Base-by-base conservation (phyloP, 2,329 filamentous ascomycete genomes). In the Fusarium sp. region DNA sequence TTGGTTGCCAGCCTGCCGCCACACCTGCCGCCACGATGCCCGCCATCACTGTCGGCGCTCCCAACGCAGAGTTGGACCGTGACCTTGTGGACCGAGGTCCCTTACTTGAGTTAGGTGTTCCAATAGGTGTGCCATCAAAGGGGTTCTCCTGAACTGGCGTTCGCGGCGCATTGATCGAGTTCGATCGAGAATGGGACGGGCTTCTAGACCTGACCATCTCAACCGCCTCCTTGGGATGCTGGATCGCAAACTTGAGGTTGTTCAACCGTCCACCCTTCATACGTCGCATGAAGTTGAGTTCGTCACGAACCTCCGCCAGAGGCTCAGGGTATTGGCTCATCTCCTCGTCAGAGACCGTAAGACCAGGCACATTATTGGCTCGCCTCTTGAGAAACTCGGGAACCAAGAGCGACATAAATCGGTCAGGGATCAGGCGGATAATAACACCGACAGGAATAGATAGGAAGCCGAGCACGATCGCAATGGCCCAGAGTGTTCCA, bases 401-500 rank as follows among this genome's bases (percentile, higher is more conserved):
- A 40, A 91, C 78, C 58, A 87, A 76, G 43, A 81, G 81, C 48
- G 84, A 78, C 44, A 92, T 75, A 17, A 90, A 80, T 46, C 86
- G 83, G 76, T 98, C 94, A 0, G 96, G 96, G 51, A 98, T 85
- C 25, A 93, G 83, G 47, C 96, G 92, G 61, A 98, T 90, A 32
- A 92, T 81, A 23, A 95, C 84, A 60, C 93, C 96, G 55, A 97
- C 84, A 0, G 94, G 93, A 30, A 98, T 88, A 19, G 95, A 97
- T n/a, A 96, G 80, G 68, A 91, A 83, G 32, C 94, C 94, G 37
- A 97, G 87, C 25, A 96, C 84, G 57, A 99, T 86, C 9, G 94
- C 97, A 71, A 96, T 91, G 9, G 84, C 94, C 96, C 95, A 98
- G 77, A 97, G 91, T 14, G 85, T 81, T n/a, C 86, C 87, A 19